Conservation (phyloP, 1,284 basidiomycete species). For the Rhodofomes roseus region DNA sequence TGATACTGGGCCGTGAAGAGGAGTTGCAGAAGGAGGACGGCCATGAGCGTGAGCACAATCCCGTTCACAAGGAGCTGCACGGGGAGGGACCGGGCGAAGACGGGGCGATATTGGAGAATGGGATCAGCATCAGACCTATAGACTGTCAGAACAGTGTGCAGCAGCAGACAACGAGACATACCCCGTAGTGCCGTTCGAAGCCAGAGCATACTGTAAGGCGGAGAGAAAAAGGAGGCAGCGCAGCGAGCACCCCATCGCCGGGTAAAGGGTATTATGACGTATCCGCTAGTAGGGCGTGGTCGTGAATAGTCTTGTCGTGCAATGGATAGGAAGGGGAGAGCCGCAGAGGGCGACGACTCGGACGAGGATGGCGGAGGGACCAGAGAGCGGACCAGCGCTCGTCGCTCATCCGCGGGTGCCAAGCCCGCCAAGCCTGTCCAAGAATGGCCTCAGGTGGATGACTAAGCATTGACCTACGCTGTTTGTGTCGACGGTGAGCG, state of each 20-base stretch:
- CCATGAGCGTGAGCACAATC: conserved; percentile 82
- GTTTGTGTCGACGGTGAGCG: too few species aligned
- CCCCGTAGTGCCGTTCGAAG: conserved; percentile 8
- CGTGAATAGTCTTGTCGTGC: too few species aligned
- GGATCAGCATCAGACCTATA: conserved; percentile 51
- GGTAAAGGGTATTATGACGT: too few species aligned
- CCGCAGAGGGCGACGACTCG: too few species aligned
- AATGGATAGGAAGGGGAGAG: too few species aligned
- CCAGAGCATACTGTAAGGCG: neutral
- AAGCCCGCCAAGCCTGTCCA: neutral
- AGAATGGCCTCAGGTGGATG: neutral
- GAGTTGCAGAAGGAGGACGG: conserved; percentile 89
- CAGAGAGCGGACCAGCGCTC: too few species aligned
- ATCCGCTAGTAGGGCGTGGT: too few species aligned
- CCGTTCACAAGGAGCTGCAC: conserved; percentile 89
- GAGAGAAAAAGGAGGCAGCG: neutral
- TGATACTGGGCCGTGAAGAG: conserved; percentile 96
- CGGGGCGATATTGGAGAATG: conserved; percentile 71
- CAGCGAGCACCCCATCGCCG: neutral
- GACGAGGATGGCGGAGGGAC: too few species aligned
- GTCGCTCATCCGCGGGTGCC: neutral
- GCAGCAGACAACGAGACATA: conserved; percentile 1
- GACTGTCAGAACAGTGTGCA: neutral
- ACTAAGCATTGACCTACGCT: neutral
- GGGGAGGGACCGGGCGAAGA: conserved; percentile 84